Evolutionary conservation across 345 rosid genomes (phyloP), one percentile per base, ranked within the genome.

Genomic region (Camelina laxa): DNA sequence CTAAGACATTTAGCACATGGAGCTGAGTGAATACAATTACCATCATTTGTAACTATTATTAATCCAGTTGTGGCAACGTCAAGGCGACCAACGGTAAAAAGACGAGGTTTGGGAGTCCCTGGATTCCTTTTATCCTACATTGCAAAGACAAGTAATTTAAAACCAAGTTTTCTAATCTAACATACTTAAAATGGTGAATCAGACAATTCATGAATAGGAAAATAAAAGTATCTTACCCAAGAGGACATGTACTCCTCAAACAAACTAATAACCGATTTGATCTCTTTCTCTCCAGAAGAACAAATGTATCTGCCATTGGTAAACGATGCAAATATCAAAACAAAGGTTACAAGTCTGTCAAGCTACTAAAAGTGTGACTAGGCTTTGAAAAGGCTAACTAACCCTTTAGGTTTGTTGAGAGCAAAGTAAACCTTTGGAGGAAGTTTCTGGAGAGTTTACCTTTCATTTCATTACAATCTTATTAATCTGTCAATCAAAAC

Each of bases 341-440:
- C 39, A 59, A 39, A 71, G 6, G 45, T 42, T 48, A 72, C 65
- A 72, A 64, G 35, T 5, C 17, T 50, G 59, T 9, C 42, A 68
- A 70, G 47, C 53, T 47, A 69, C 39, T n/a, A n/a, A n/a, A 36
- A 54, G 45, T 41, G 58, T 45, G 31, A 50, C 41, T 0, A 50
- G 12, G 36, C 69, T 13, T 61, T 31, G 53, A 78, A 44, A 78
- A 44, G 39, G 1, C 98, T 9, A 66, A 0, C 98, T 9, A 66
- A 94, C 98, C 98, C 97, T 85, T 94, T 94, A 16, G 98, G 97
- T 84, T 94, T 94, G 87, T 94, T 90, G n/a, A 91, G 82, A 17
- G 97, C 95, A 77, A 94, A 75, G 80, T 90, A 94, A 62, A 91
- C 89, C 72, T 94, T 94, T 6, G 95, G 97, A 15, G 97, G 97